Evolutionary conservation across 1,284 basidiomycete species (phyloP), one percentile per base, ranked within the genome.

Genomic region (Sanghuangporus weigelae): DNA sequence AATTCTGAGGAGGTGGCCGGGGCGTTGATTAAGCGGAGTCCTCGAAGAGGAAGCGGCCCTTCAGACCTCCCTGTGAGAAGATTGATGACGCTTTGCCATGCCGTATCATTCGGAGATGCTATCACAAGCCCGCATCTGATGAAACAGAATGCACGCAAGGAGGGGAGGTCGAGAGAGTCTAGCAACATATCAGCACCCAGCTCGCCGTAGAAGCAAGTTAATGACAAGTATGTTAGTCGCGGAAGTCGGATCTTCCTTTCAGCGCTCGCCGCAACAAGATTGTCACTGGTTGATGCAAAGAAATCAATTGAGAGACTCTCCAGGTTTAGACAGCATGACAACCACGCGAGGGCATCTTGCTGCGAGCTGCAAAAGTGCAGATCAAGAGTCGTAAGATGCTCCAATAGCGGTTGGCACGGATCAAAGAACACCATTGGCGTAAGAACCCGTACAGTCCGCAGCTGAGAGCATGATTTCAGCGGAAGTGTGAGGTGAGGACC

Each of bases 191-290:
- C 40, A 16, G 62, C 49, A 11, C 54, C 38, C 10, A 57, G 42
- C 8, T 59, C 57, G 31, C 48, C 62, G 23, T 59, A 59, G 31
- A 54, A 63, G 14, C 57, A 63, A 2, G 48, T n/a, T 16, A 63
- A 16, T 14, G 19, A 48, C 26, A 48, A 38, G 16, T 48, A 7
- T 16, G 23, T 21, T 3, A 46, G 42, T 26, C 16, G 57, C 2
- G 23, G 4, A 8, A 59, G 35, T 35, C 31, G 14, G 23, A 50
- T 38, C 44, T 5, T 46, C 16, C n/a, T 46, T 19, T 7, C 44
- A 46, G 16, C 16, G 21, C 16, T 42, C n/a, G n/a, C n/a, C 21
- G 16, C 44, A n/a, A 16, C n/a, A 46, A 6, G 16, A n/a, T 19
- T 19, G 16, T 46, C n/a, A 2, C 12, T n/a, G 2, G 16, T 14